Percentiles rank a stretch among this genome's conserved stretches.
These are phyloP conservation scores for Talaromyces proteolyticus DNA, from an alignment of 495 filamentous ascomycete species.

Conservation along the genomic window DNA sequence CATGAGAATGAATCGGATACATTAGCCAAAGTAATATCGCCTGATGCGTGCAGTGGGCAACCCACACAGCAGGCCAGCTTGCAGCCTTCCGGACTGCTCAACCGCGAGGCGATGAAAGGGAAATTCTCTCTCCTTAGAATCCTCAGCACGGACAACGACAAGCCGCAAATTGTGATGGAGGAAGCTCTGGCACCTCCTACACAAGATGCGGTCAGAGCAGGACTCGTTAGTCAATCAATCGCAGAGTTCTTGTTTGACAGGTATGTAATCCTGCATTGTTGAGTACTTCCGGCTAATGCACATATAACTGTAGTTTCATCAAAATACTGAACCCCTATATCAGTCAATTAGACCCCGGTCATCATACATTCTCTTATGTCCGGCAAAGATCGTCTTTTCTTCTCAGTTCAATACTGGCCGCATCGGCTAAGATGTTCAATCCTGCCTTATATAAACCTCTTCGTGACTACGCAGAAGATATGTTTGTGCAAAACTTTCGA, in stretches of 20 bases:
- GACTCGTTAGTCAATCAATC: conserved; percentile 11
- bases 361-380: conserved; percentile 16
- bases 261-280: conserved; percentile 1
- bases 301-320: conserved; percentile 15
- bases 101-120: conserved; percentile 12
- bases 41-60: no score
- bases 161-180: neutral
- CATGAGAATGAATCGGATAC: neutral
- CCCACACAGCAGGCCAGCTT: no score
- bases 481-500: conserved; percentile 12
- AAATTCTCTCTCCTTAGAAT: conserved; percentile 16
- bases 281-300: conserved; percentile 4
- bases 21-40: no score
- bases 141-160: conserved; percentile 9
- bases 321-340: conserved; percentile 16
- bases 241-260: conserved; percentile 14
- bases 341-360: conserved; percentile 15
- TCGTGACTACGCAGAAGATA: conserved; percentile 11
- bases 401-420: conserved; percentile 12
- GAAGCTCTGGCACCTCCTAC: neutral
- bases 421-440: conserved; percentile 16
- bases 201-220: conserved; percentile 1
- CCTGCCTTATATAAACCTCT: conserved; percentile 12
- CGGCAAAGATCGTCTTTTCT: conserved; percentile 16
- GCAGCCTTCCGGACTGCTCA: conserved; percentile 10